Conservation (phyloP, 768 basidiomycete species). For the Macrolepiota albuminosa region DNA sequence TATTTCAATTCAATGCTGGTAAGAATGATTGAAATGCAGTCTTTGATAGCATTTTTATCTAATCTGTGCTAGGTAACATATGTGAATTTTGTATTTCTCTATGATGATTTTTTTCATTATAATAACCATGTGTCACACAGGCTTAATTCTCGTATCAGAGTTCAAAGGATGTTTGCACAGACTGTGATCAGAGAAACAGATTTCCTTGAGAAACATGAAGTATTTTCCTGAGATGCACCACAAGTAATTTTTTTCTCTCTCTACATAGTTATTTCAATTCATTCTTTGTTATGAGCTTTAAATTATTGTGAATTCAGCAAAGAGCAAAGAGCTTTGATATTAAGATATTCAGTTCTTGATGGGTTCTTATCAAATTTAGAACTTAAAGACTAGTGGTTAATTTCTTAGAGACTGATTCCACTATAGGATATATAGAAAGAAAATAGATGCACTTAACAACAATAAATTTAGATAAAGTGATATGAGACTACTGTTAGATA, state of each 20-base stretch:
- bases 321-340: no score
- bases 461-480: no score
- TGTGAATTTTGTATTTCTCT: neutral
- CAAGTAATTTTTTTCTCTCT: neutral
- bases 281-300: neutral
- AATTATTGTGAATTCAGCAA: neutral
- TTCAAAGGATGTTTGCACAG: no score
- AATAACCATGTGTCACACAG: neutral
- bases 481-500: no score
- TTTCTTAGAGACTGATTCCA: no score
- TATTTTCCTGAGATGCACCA: neutral
- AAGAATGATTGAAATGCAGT: no score
- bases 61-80: neutral
- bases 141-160: neutral
- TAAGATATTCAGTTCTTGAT: no score
- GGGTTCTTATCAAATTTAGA: neutral
- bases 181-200: neutral
- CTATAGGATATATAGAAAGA: neutral
- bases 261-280: neutral
- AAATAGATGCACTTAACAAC: neutral
- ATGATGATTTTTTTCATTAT: neutral
- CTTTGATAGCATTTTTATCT: neutral
- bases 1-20: no score
- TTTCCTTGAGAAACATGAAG: neutral
- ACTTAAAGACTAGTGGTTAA: no score